Percentiles rank a stretch among this genome's conserved stretches.
These are phyloP conservation scores for Artemisia princeps DNA, from an alignment of 140 eudicot genomes.

Conservation along the genomic window DNA sequence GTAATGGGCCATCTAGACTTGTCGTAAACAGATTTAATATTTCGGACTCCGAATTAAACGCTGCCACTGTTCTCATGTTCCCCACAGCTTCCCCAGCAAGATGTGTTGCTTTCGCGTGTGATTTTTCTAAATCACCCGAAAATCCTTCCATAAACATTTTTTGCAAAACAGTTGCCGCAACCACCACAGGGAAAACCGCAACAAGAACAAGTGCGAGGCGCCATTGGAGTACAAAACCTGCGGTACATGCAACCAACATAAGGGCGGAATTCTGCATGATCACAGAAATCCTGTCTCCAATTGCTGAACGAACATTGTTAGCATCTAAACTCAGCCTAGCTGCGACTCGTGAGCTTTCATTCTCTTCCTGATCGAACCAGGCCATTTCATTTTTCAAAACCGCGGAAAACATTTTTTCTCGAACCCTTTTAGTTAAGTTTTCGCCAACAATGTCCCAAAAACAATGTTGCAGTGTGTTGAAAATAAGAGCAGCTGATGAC, in stretches of 20 bases:
- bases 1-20: slow-evolving; percentile 51
- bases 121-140: slow-evolving; percentile 80
- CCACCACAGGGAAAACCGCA: slow-evolving; percentile 81
- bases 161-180: slow-evolving; percentile 85
- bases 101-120: slow-evolving; percentile 85
- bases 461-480: slow-evolving; percentile 71
- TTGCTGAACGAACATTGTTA: slow-evolving; percentile 75
- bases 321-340: slow-evolving; percentile 76
- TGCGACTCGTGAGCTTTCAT: slow-evolving; percentile 75
- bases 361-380: slow-evolving; percentile 87
- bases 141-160: slow-evolving; percentile 91
- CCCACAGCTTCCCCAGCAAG: slow-evolving; percentile 85
- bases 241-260: slow-evolving; percentile 84
- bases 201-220: slow-evolving; percentile 86
- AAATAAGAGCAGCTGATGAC: slow-evolving; percentile 69
- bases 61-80: slow-evolving; percentile 78
- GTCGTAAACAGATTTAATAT: slow-evolving; percentile 52
- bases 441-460: slow-evolving; percentile 92
- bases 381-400: slow-evolving; percentile 85
- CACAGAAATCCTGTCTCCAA: slow-evolving; percentile 78
- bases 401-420: slow-evolving; percentile 72
- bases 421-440: slow-evolving; percentile 64
- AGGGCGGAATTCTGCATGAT: slow-evolving; percentile 87
- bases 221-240: slow-evolving; percentile 82
- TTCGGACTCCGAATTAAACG: slow-evolving; percentile 73